Evolutionary conservation across 2,329 filamentous ascomycete genomes (phyloP), one percentile per base, ranked within the genome.

Genomic region (Aspergillus novoparasiticus): DNA sequence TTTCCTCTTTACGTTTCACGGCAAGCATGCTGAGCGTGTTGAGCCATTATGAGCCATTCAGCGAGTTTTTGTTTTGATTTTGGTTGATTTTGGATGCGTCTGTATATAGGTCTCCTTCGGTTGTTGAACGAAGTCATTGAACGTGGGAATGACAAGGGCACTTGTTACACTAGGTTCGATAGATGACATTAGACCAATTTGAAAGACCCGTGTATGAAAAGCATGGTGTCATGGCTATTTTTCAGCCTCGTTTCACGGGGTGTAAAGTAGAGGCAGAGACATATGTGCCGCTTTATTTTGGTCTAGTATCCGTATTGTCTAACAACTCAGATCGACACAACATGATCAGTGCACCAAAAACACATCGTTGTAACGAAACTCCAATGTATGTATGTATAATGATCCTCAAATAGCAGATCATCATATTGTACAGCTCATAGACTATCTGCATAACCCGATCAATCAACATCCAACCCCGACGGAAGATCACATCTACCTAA

Each of bases 1-100:
- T 43, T 59, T 59, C 50, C 53, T 36, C 23, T 50, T 46, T 51
- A 26, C 28, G 39, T 63, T 53, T 41, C 28, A 55, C 34, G 51
- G 32, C 51, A 39, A 55, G 32, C 51, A 55, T 55, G 51, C 39
- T 55, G 51, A 55, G 51, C 51, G 32, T 54, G 51, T 54, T 36
- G 10, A 53, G 50, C 50, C 50, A 32, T 32, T 21, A 32, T 53
- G 50, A 36, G 50, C 16, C 51, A 16, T 60, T 46, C 26, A 60
- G 58, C 58, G 39, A 51, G 28, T 51, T 50, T 36, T 55, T 32
- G 16, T 39, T 55, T 55, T 55, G 30, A 34, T 1, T 9, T n/a
- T 21, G 51, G 11, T 55, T 39, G 16, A 10, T 39, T 26, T 32
- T 32, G n/a, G 28, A 19, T 21, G 28, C 28, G 28, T 39, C 34